Base-by-base conservation (phyloP, 352 stramenopile species). In the Globisporangium acanthophoron region DNA sequence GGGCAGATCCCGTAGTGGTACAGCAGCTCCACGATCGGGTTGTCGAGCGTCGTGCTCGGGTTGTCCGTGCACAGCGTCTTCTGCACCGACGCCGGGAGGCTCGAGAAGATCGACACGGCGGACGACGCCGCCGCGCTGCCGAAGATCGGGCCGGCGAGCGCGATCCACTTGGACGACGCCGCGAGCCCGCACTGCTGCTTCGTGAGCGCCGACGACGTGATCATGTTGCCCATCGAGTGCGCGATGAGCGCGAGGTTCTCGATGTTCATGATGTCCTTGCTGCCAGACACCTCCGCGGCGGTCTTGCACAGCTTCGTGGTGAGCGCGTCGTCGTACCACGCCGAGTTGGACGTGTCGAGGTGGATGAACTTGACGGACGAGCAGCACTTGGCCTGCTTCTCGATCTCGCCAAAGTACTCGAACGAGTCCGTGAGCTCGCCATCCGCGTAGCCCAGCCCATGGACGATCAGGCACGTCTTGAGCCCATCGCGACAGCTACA, bases 171-270 rank as follows among this genome's bases (percentile, higher is more conserved):
- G 51, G 66, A 67, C 15, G 55, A 63, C 18, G 29, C 50, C 13
- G 33, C 60, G 13, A 84, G 51, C 0, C 20, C 56, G 51, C 74
- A 84, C 43, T 59, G 59, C 11, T 57, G 29, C 43, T 65, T 70
- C 37, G 60, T 62, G n/a, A 70, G 15, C 8, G 74, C 71, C 1
- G 50, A 55, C 1, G 61, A 56, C 2, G 61, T 45, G 39, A 80
- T 63, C 20, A 84, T 56, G 61, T 84, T 84, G 52, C 71, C 74
- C 71, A 78, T 80, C 27, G 74, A 84, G 65, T 84, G 67, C 3
- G 66, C 59, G 8, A 84, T 54, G 11, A 84, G 49, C 15, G 71
- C 65, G 1, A 80, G 16, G 44, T 65, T 63, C 27, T 65, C 53
- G n/a, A 75, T 52, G 27, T 31, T 65, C 29, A 55, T 29, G 20